These are phyloP conservation scores for Santalum album DNA, from an alignment of 164 flowering plant genomes.

Conservation along the genomic window DNA sequence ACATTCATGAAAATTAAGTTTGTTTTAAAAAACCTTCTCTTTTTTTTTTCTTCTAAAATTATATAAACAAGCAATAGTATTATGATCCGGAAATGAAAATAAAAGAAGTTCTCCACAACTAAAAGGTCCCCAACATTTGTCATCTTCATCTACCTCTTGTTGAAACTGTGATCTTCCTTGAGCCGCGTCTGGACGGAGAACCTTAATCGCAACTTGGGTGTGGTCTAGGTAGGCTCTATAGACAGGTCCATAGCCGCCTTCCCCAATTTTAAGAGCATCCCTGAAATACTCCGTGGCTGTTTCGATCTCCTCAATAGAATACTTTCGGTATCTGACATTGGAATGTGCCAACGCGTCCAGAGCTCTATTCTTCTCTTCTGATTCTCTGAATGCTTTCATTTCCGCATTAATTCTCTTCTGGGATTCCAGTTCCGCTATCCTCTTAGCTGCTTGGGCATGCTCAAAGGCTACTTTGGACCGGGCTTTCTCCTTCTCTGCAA, in stretches of 20 bases:
- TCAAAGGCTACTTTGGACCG: conserved; percentile 53
- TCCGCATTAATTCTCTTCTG: conserved; percentile 46
- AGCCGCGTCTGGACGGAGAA: conserved; percentile 56
- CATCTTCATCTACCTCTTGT: no score
- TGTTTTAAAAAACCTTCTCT: no score
- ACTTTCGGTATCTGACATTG: conserved; percentile 40
- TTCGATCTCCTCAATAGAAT: conserved; percentile 54
- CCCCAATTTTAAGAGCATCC: conserved; percentile 41
- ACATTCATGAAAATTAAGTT: no score
- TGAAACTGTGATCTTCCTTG: conserved; percentile 62
- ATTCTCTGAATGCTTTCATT: conserved; percentile 37
- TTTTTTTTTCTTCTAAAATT: no score
- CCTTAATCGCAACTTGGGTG: conserved; percentile 51
- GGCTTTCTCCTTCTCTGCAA: conserved; percentile 55
- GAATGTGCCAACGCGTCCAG: conserved; percentile 22
- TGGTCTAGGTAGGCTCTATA: conserved; percentile 45
- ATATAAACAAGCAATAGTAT: no score
- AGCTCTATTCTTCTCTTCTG: conserved; percentile 35
- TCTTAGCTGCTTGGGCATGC: conserved; percentile 52
- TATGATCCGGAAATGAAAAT: no score
- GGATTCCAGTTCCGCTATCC: conserved; percentile 48
- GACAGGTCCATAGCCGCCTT: conserved; percentile 66
- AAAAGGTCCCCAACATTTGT: no score
- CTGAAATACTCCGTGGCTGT: conserved; percentile 39
- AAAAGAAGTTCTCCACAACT: no score